Conservation (phyloP, 345 rosid genomes). For the Pugionium dolabratum region DNA sequence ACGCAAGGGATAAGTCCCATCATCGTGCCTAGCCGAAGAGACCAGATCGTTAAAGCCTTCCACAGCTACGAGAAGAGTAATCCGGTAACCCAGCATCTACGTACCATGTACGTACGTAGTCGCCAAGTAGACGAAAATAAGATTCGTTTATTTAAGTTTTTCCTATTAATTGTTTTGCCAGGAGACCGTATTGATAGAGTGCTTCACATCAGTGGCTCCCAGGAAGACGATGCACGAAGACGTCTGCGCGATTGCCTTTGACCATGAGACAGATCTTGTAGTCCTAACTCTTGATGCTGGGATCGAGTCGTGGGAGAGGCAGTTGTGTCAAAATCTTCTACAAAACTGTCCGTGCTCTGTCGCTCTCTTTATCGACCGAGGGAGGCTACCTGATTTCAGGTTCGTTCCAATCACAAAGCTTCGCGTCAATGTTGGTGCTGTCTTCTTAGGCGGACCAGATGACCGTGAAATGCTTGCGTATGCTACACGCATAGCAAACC, state of each 20-base stretch:
- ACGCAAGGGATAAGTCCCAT: conserved; percentile 32
- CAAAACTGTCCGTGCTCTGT: conserved; percentile 43
- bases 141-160: background rate
- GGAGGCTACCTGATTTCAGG: conserved; percentile 43
- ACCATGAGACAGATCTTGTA: conserved; percentile 41
- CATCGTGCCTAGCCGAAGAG: conserved; percentile 26
- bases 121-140: background rate
- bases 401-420: conserved; percentile 27
- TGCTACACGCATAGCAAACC: conserved; percentile 38
- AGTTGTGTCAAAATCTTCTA: conserved; percentile 35
- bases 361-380: conserved; percentile 37
- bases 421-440: conserved; percentile 30
- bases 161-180: background rate
- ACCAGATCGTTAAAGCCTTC: conserved; percentile 42
- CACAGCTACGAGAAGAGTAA: conserved; percentile 31
- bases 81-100: background rate
- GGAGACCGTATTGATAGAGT: conserved; percentile 41
- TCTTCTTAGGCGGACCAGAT: conserved; percentile 55
- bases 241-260: conserved; percentile 43
- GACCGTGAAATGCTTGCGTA: conserved; percentile 52
- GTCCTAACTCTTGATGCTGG: conserved; percentile 36
- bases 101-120: too few relatives aligned
- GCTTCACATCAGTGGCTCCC: conserved; percentile 48
- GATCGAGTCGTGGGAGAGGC: conserved; percentile 31
- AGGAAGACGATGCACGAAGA: conserved; percentile 49